These are phyloP conservation scores for Malassezia pachydermatis DNA, from an alignment of 1,284 basidiomycete species.

Conservation along the genomic window DNA sequence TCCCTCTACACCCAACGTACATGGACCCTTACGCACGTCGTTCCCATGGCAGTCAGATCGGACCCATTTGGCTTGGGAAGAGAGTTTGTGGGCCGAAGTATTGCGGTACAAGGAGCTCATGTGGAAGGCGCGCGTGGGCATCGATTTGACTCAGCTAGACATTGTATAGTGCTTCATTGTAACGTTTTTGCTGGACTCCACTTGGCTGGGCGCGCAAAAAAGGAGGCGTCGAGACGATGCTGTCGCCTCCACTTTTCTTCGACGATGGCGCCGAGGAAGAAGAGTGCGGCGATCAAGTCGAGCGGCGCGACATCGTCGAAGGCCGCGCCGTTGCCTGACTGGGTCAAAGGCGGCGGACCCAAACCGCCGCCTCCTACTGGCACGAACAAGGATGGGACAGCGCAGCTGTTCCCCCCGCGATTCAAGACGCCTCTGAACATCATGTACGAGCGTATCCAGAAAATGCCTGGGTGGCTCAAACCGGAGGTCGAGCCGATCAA, in stretches of 20 bases:
- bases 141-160: slow-evolving; percentile 9
- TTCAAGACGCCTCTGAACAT: slow-evolving; percentile 47
- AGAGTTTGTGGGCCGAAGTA: slow-evolving; percentile 14
- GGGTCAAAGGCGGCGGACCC: slow-evolving; percentile 41
- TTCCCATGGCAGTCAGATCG: not conserved
- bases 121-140: slow-evolving; percentile 14
- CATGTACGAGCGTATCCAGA: slow-evolving; percentile 44
- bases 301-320: slow-evolving; percentile 44
- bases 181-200: no score
- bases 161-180: slow-evolving; percentile 2
- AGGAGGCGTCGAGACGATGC: no score
- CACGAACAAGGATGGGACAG: slow-evolving; percentile 10
- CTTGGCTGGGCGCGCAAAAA: no score
- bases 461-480: slow-evolving; percentile 42
- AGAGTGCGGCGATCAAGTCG: slow-evolving; percentile 42
- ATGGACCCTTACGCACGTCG: no score
- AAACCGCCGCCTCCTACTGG: slow-evolving; percentile 20
- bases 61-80: slow-evolving; percentile 8
- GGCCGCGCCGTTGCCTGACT: slow-evolving; percentile 43
- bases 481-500: slow-evolving; percentile 35
- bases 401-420: slow-evolving; percentile 42
- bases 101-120: slow-evolving; percentile 15
- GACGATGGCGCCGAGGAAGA: slow-evolving; percentile 39
- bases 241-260: not conserved
- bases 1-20: not conserved